Evolutionary conservation across 768 basidiomycete genomes (phyloP), one percentile per base, ranked within the genome.

Genomic region (Russula abietina): DNA sequence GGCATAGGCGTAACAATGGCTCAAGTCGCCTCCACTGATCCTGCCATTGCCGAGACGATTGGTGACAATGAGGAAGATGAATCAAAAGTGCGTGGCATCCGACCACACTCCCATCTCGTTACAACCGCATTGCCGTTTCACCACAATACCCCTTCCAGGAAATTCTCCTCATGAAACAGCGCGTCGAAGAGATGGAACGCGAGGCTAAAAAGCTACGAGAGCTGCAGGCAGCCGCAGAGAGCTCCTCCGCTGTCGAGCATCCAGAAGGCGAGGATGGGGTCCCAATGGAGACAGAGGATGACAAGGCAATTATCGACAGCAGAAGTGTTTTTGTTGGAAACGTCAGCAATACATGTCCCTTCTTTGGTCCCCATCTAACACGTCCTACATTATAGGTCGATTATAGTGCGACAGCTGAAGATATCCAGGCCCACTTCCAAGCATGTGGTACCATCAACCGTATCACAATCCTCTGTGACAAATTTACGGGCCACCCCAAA

Each of bases 401-500:
- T 78, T 99, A 98, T 73, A 82, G 86, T 57, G 89, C 96, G 12
- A 97, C 97, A 17, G 97, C 97, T 19, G 97, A 98, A 75, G 97
- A 99, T 73, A 94, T 99, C 55, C 97, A 98, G 77, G 85, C 81
- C 19, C 96, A 98, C 74, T 99, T 99, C 78, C 91, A 94, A 73
- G 88, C 95, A 17, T 98, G 95, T 71, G 97, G 97, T 7, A 93
- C 91, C 17, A 99, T 99, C 75, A 99, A 99, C 77, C 86, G 97
- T 69, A 94, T 99, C 48, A 99, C 97, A 0, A 99, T 99, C 71
- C 86, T 99, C 32, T 98, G 96, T 75, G 97, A 99, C 83, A 98
- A 98, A 78, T 98, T 96, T 75, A 98, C 96, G 26, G 97, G 97
- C 53, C 95, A 98, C 77, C 96, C 97, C 52, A 98, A 98, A 84